These are phyloP conservation scores for Chlamydomonas sp. DNA, from an alignment of 139 green algal genomes.

Conservation along the genomic window DNA sequence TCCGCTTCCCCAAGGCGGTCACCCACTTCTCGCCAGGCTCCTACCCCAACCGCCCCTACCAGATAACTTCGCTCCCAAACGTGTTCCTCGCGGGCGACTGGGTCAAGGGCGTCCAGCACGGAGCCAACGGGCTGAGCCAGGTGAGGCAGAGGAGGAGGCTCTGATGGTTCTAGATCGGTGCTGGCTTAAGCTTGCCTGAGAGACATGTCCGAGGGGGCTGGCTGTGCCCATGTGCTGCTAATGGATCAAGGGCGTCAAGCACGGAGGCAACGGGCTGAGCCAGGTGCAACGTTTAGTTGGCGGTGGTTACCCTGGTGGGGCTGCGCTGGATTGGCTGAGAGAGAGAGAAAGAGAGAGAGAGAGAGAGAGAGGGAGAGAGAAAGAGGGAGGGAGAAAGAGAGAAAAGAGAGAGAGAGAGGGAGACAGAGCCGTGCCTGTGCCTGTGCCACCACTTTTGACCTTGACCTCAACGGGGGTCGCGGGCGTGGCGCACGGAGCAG, in stretches of 20 bases:
- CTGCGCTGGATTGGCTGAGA: background rate
- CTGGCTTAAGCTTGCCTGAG: background rate
- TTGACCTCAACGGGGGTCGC: too few relatives aligned
- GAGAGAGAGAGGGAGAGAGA: too few relatives aligned
- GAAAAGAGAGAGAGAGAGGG: too few relatives aligned
- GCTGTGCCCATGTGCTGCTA: background rate
- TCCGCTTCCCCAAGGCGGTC: slow-evolving; percentile 70
- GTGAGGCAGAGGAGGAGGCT: too few relatives aligned
- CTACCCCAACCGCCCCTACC: slow-evolving; percentile 48
- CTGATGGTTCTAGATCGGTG: background rate
- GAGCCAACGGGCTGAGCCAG: slow-evolving; percentile 72
- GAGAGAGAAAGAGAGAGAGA: too few relatives aligned
- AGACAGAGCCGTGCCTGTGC: too few relatives aligned
- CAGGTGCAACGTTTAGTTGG: too few relatives aligned
- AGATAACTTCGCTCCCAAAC: slow-evolving; percentile 66
- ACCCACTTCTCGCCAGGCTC: slow-evolving; percentile 78
- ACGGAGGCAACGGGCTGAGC: too few relatives aligned
- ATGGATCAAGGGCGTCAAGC: background rate
- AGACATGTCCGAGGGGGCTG: background rate
- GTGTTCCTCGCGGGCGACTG: slow-evolving; percentile 71
- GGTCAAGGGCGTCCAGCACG: slow-evolving; percentile 72
- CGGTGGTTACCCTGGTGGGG: background rate
- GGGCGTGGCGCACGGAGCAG: too few relatives aligned
- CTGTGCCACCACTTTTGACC: too few relatives aligned
- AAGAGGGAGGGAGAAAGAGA: too few relatives aligned